phyloP scores from a whole-genome alignment of 2,329 filamentous ascomycete species.

The Didymella pinodella region DNA sequence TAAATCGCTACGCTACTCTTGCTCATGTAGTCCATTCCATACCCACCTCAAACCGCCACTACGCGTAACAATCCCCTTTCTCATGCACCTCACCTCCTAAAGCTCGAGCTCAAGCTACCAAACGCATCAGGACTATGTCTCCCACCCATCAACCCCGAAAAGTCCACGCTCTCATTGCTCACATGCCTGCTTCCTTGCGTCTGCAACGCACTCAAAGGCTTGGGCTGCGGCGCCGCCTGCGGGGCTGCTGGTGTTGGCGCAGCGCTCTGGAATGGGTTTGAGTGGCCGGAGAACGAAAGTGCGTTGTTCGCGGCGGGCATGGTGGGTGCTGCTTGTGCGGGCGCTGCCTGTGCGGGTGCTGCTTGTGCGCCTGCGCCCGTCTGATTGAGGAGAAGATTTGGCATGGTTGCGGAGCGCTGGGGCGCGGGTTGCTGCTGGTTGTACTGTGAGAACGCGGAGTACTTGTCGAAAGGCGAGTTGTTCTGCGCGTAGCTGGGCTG shows the following conservation, averaged over 20 bases:
- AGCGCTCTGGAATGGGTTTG: conserved; percentile 56
- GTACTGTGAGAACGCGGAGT: conserved; percentile 19
- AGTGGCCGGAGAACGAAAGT: conserved; percentile 32
- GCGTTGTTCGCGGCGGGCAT: conserved; percentile 36
- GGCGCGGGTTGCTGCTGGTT: conserved; percentile 18
- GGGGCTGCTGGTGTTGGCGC: conserved; percentile 45
- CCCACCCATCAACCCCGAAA: conserved; percentile 68
- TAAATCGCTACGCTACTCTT: conserved; percentile 7
- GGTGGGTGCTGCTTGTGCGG: conserved; percentile 39
- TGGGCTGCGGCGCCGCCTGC: conserved; percentile 59
- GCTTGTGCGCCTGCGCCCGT: conserved; percentile 25
- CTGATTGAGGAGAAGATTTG: conserved; percentile 20
- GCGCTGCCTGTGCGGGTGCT: conserved; percentile 28
- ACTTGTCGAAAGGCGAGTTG: conserved; percentile 17
- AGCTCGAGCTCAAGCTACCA: conserved; percentile 72
- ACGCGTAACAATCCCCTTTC: neutral
- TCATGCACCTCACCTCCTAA: conserved; percentile 34
- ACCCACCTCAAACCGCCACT: neutral
- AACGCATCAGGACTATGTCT: conserved; percentile 83
- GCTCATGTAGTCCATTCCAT: neutral
- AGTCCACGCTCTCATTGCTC: conserved; percentile 75
- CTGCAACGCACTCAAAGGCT: conserved; percentile 61
- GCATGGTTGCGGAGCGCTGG: conserved; percentile 26
- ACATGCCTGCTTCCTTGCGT: conserved; percentile 52
- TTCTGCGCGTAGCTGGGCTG: conserved; percentile 29